Base-by-base conservation (phyloP, 2,329 filamentous ascomycete genomes). In the Aspergillus novoparasiticus region DNA sequence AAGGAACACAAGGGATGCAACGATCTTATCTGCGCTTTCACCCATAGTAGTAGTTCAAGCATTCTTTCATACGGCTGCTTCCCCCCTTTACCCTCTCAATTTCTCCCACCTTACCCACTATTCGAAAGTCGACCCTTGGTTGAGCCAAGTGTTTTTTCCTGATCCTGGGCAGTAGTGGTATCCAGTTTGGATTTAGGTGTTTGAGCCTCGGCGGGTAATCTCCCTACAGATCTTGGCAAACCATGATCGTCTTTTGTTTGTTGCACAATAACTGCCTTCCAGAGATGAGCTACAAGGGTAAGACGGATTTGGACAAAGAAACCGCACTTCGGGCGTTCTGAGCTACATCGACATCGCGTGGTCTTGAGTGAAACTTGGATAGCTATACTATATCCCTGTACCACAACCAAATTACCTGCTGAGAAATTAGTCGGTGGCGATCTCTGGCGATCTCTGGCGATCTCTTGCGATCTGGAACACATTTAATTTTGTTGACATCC, bases 261-360 rank as follows among this genome's bases (percentile, higher is more conserved):
- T 36, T 21, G 14, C 32, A 39, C 51, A 55, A 39, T 55, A 55
- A 26, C 21, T 39, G n/a, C 30, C n/a, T 55, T 36, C 34, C 12
- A 34, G 51, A 34, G 51, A 34, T 36, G n/a, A n/a, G 26, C 30
- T 26, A 54, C 51, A 55, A 21, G n/a, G 51, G 16, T 28, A 11
- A n/a, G 36, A 55, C n/a, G n/a, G 26, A 39, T 36, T 26, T 55
- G 32, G n/a, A 55, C 51, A 55, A 55, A 55, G 51, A 39, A 39
- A 26, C n/a, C n/a, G 21, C 34, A 26, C 12, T 55, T 23, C 21
- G 21, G 45, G 16, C n/a, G 30, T 36, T 8, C 30, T 55, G 21
- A 30, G 51, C 36, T 21, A 39, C 51, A 39, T 23, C 16, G 10
- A 12, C n/a, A 14, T 32, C 21, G 51, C 32, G n/a, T 23, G 51